phyloP scores from a whole-genome alignment of 805 yeast species.

The Saccharomycopsis selenospora region DNA sequence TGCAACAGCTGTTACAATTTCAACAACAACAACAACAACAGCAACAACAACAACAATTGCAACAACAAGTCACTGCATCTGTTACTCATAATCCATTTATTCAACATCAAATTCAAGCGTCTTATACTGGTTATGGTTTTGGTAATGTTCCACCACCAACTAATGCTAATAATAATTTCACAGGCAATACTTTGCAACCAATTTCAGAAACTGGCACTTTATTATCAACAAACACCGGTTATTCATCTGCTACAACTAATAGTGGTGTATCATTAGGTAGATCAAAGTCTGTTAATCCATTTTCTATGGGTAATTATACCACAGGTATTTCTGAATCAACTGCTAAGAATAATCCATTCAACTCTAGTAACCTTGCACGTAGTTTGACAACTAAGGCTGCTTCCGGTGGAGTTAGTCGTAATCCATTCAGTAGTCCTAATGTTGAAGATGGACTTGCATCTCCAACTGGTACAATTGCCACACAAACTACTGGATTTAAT shows the following conservation, averaged over 20 bases:
- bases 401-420: slow-evolving; percentile 24
- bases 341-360: slow-evolving; percentile 27
- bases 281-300: slow-evolving; percentile 32
- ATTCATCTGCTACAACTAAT: slow-evolving; percentile 2
- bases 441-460: slow-evolving; percentile 31
- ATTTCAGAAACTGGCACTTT: slow-evolving; percentile 9
- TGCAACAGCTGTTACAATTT: slow-evolving; percentile 22
- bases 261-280: slow-evolving; percentile 10
- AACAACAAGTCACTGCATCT: slow-evolving; percentile 22
- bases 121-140: slow-evolving; percentile 52
- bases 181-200: slow-evolving; percentile 24
- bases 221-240: slow-evolving; percentile 13
- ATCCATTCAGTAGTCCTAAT: slow-evolving; percentile 34
- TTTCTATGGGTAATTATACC: slow-evolving; percentile 28
- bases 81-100: slow-evolving; percentile 22
- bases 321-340: slow-evolving; percentile 17
- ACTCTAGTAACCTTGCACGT: slow-evolving; percentile 19
- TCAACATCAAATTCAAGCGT: slow-evolving; percentile 26
- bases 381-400: slow-evolving; percentile 20
- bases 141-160: slow-evolving; percentile 35
- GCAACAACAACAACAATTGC: slow-evolving; percentile 23
- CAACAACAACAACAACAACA: slow-evolving; percentile 26
- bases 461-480: slow-evolving; percentile 28
- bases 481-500: slow-evolving; percentile 48
- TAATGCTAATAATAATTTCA: slow-evolving; percentile 14